Evolutionary conservation across 257 asterid species (phyloP), one percentile per base, ranked within the genome.

Genomic region (Lantana camara): DNA sequence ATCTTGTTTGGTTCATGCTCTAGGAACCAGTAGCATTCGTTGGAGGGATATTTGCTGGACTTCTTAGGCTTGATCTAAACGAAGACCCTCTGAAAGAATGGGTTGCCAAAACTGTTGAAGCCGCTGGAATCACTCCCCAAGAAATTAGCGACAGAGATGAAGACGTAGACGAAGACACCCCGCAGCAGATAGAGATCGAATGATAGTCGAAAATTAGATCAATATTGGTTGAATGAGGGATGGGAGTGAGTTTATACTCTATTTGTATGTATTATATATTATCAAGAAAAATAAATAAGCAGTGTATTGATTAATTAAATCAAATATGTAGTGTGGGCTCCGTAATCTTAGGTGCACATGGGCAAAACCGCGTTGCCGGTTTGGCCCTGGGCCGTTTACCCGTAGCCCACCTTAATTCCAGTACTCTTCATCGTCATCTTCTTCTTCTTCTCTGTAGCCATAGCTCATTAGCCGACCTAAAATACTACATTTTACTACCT

Each of bases 41-140:
- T 72, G 96, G 96, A 72, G 96, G 96, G 68, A 63, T 91, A 60
- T 80, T 91, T 82, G 98, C 96, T 8, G 98, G 98, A 7, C 81
- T 88, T 38, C 80, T 91, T 29, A 82, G 95, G 83, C 93, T 91
- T 58, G 96, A 91, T 66, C 74, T 85, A 48, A 91, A 79, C 9
- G 97, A 91, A 78, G 96, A 91, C 58, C 97, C 95, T 44, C 32
- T 91, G 35, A 91, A 72, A 72, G 96, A 85, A 78, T 91, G 97
- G 97, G 89, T 91, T 20, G 47, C 80, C 17, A 84, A 75, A 56
- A 91, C 90, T 4, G 90, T 86, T 19, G 85, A 85, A 74, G 91
- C 95, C 71, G 74, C 95, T 30, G 96, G 96, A 42, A 60, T 85
- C 23, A 67, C 74, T 14, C 73, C 71, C 8, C 86, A 82, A 66